Conservation (phyloP, 2,329 filamentous ascomycete genomes). For the Xylaria multiplex region DNA sequence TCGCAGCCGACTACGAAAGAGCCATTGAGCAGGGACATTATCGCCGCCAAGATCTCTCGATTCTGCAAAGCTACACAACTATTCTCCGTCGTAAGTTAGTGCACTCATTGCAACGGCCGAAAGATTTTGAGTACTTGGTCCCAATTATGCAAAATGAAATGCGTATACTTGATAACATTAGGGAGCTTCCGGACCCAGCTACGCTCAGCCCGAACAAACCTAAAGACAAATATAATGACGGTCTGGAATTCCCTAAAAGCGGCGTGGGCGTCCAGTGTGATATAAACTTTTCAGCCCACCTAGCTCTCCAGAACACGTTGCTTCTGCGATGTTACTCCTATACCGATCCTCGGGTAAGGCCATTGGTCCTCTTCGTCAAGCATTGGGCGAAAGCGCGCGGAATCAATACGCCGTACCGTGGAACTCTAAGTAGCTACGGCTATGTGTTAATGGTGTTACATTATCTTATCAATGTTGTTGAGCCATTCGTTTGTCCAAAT, state of each 20-base stretch:
- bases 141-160: constrained; percentile 50
- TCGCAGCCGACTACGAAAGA: constrained; percentile 65
- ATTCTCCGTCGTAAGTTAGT: constrained; percentile 58
- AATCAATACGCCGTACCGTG: constrained; percentile 87
- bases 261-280: constrained; percentile 88
- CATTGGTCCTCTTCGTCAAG: constrained; percentile 87
- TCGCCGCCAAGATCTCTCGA: constrained; percentile 47
- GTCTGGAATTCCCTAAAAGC: constrained; percentile 79
- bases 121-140: constrained; percentile 50
- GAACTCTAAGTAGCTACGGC: constrained; percentile 88
- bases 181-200: constrained; percentile 60
- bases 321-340: constrained; percentile 85
- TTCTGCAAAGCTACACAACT: constrained; percentile 61
- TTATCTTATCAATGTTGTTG: constrained; percentile 83
- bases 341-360: constrained; percentile 79
- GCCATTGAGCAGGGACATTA: constrained; percentile 63
- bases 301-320: constrained; percentile 84
- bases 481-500: constrained; percentile 86
- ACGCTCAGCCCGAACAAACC: constrained; percentile 61
- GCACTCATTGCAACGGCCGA: constrained; percentile 33
- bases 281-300: constrained; percentile 88
- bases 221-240: constrained; percentile 64
- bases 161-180: constrained; percentile 56
- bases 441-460: constrained; percentile 94
- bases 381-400: constrained; percentile 87